Evolutionary conservation across 306 rosid species (phyloP).

Genomic region (Cyamopsis tetragonoloba): DNA sequence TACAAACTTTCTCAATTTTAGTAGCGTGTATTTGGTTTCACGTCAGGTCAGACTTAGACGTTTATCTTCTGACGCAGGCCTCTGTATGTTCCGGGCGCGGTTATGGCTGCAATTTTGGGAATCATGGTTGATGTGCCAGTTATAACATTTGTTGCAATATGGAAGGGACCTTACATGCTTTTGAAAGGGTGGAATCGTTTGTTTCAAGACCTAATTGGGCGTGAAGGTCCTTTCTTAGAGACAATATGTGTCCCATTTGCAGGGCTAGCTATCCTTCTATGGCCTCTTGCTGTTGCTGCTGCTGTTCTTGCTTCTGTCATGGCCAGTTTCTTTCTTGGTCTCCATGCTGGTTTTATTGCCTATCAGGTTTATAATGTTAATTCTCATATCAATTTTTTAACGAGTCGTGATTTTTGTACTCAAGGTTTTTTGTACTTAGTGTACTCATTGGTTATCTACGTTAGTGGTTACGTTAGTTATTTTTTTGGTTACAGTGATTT

Average conservation of each 20-base stretch:
- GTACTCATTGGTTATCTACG: no score
- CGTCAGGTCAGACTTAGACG: no score
- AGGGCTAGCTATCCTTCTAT: constrained; percentile 80
- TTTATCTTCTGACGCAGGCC: constrained; percentile 44
- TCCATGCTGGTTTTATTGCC: constrained; percentile 66
- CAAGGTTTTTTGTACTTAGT: no score
- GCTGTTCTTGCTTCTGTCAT: constrained; percentile 62
- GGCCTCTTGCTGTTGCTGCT: constrained; percentile 93
- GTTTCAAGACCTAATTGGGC: constrained; percentile 89
- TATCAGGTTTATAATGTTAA: constrained; percentile 95
- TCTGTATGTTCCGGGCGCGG: constrained; percentile 61
- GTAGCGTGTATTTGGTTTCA: no score
- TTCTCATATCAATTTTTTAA: neutral
- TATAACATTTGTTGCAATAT: constrained; percentile 63
- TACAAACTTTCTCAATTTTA: no score
- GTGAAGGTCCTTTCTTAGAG: constrained; percentile 99
- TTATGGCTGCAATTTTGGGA: constrained; percentile 62
- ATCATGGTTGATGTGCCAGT: constrained; percentile 59
- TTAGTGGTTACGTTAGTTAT: no score
- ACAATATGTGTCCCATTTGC: constrained; percentile 97
- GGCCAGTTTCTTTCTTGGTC: constrained; percentile 71
- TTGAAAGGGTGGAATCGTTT: constrained; percentile 95
- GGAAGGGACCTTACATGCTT: constrained; percentile 81
- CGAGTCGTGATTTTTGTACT: no score
- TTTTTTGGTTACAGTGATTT: no score